These are phyloP conservation scores for Phytopythium montanum DNA, from an alignment of 352 stramenopile species.

Conservation along the genomic window DNA sequence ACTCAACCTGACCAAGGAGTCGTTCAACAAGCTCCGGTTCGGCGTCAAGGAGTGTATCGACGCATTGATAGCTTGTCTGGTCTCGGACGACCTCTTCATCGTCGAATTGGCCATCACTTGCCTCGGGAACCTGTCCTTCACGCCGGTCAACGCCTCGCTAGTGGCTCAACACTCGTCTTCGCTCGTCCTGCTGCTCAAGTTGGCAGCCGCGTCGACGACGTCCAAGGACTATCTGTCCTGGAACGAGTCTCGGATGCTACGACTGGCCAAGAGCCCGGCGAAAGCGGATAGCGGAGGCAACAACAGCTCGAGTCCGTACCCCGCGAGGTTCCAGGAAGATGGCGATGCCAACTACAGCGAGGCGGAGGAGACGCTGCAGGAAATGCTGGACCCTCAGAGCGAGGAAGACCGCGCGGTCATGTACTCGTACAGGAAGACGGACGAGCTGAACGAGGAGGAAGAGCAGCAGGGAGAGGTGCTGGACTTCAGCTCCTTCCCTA, in stretches of 20 bases:
- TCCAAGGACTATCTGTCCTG: slow-evolving; percentile 54
- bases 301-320: not conserved
- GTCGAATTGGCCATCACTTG: slow-evolving; percentile 61
- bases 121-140: slow-evolving; percentile 68
- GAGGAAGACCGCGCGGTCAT: slow-evolving; percentile 4
- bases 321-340: not conserved
- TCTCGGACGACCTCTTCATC: slow-evolving; percentile 57
- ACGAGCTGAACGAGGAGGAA: slow-evolving; percentile 7
- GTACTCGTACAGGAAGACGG: slow-evolving; percentile 12
- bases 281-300: not conserved
- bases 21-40: slow-evolving; percentile 78
- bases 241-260: slow-evolving; percentile 28
- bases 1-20: slow-evolving; percentile 64
- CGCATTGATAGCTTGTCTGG: slow-evolving; percentile 43
- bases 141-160: slow-evolving; percentile 29
- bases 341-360: slow-evolving; percentile 6
- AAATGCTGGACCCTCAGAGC: slow-evolving; percentile 3
- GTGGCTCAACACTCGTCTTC: slow-evolving; percentile 39
- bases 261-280: slow-evolving; percentile 12
- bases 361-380: slow-evolving; percentile 3
- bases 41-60: slow-evolving; percentile 51
- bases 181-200: slow-evolving; percentile 40
- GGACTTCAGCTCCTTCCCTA: slow-evolving; percentile 57
- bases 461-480: slow-evolving; percentile 18
- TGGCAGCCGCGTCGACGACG: slow-evolving; percentile 35